Conservation (phyloP, 2,329 filamentous ascomycete genomes). For the Cadophora luteo-olivacea region DNA sequence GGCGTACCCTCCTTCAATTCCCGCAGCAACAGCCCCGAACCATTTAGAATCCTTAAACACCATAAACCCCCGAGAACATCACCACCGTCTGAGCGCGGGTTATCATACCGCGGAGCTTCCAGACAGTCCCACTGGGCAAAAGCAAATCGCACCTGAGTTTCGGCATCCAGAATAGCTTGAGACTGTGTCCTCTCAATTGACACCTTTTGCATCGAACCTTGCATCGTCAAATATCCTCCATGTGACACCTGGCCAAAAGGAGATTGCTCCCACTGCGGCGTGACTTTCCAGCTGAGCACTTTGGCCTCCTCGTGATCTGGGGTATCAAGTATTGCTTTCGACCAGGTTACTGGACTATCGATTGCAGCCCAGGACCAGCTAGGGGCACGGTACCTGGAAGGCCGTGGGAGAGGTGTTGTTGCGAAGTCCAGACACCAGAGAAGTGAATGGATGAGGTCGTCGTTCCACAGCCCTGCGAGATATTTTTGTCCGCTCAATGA, state of each 20-base stretch:
- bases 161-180: constrained; percentile 7
- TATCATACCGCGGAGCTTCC: background rate
- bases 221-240: constrained; percentile 8
- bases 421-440: constrained; percentile 22
- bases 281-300: constrained; percentile 4
- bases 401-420: constrained; percentile 3
- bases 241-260: constrained; percentile 7
- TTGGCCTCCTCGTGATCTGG: constrained; percentile 10
- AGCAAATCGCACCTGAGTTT: constrained; percentile 1
- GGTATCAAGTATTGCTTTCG: constrained; percentile 13
- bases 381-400: constrained; percentile 16
- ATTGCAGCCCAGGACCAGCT: constrained; percentile 23
- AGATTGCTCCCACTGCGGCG: background rate
- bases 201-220: constrained; percentile 13
- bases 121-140: constrained; percentile 23
- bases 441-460: constrained; percentile 19
- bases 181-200: background rate
- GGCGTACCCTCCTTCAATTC: background rate
- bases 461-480: constrained; percentile 21
- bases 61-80: background rate
- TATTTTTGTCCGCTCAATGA: constrained; percentile 13
- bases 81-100: background rate
- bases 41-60: constrained; percentile 11
- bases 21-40: constrained; percentile 12
- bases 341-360: constrained; percentile 18